These are phyloP conservation scores for Mucor plumbeus DNA, from an alignment of 371 early-diverging fungal genomes.

Conservation along the genomic window DNA sequence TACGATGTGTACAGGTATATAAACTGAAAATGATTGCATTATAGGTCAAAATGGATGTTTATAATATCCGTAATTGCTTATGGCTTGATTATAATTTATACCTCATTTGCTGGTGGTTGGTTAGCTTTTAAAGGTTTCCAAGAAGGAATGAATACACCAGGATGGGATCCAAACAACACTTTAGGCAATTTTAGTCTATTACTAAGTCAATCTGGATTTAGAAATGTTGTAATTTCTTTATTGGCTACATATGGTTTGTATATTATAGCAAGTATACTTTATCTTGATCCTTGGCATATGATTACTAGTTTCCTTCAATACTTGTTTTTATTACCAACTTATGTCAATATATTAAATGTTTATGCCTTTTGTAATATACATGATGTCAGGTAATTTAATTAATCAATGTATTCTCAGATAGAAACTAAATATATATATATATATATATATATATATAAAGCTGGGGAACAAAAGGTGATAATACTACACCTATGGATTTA, in stretches of 20 bases:
- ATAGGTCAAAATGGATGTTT: constrained; percentile 59
- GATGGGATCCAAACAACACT: constrained; percentile 28
- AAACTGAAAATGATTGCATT: neutral
- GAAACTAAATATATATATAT: no score
- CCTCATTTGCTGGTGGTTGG: constrained; percentile 58
- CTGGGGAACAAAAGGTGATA: constrained; percentile 96
- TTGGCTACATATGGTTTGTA: constrained; percentile 89
- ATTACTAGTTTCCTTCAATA: constrained; percentile 89
- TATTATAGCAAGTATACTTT: constrained; percentile 74
- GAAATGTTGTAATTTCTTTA: constrained; percentile 80
- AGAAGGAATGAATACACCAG: constrained; percentile 20
- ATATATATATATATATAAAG: no score
- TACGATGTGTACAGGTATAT: no score
- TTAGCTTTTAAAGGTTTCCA: constrained; percentile 48
- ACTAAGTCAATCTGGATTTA: constrained; percentile 58
- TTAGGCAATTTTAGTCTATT: constrained; percentile 26
- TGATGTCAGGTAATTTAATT: constrained; percentile 71
- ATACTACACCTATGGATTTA: constrained; percentile 51
- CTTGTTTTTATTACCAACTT: constrained; percentile 82
- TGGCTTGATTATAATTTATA: constrained; percentile 61
- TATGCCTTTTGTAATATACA: constrained; percentile 49
- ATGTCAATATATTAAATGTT: constrained; percentile 88
- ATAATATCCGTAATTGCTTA: constrained; percentile 58
- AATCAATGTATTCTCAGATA: neutral
- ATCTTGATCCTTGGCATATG: constrained; percentile 94